phyloP scores from a whole-genome alignment of 2,329 filamentous ascomycete species.

The Exophiala viscosa region DNA sequence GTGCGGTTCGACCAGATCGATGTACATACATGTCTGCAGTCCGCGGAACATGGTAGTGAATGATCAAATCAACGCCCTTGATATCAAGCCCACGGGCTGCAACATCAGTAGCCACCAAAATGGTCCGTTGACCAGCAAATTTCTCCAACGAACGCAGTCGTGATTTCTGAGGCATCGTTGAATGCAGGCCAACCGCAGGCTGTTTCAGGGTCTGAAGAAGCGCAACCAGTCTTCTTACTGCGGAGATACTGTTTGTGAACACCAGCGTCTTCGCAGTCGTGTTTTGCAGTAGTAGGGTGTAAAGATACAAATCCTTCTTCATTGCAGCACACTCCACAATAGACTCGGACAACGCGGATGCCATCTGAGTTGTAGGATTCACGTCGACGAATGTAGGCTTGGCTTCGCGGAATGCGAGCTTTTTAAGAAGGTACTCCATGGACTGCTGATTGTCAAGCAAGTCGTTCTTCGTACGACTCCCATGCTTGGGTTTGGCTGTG shows the following conservation, averaged over 20 bases:
- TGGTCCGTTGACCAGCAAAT: constrained; percentile 64
- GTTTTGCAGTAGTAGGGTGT: constrained; percentile 71
- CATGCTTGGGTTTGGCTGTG: constrained; percentile 59
- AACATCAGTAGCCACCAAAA: constrained; percentile 89
- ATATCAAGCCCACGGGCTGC: constrained; percentile 93
- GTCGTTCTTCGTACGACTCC: constrained; percentile 54
- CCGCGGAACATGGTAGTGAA: constrained; percentile 94
- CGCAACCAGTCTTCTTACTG: constrained; percentile 79
- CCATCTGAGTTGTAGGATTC: constrained; percentile 87
- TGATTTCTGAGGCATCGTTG: constrained; percentile 93
- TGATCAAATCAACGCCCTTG: constrained; percentile 77
- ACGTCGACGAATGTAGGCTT: constrained; percentile 88
- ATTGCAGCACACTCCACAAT: constrained; percentile 87
- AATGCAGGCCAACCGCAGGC: constrained; percentile 71
- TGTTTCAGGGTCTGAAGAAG: constrained; percentile 79
- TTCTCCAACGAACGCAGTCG: constrained; percentile 88
- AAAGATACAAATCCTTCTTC: constrained; percentile 96
- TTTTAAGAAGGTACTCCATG: constrained; percentile 88
- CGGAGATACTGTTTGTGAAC: constrained; percentile 94
- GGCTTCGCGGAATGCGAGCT: constrained; percentile 79
- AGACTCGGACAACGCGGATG: constrained; percentile 77
- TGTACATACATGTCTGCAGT: constrained; percentile 93
- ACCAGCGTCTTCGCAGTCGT: constrained; percentile 76
- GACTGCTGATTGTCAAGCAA: constrained; percentile 67
- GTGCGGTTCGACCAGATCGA: constrained; percentile 87